phyloP scores from a whole-genome alignment of 352 stramenopile species.

The Phytophthora foliorum region DNA sequence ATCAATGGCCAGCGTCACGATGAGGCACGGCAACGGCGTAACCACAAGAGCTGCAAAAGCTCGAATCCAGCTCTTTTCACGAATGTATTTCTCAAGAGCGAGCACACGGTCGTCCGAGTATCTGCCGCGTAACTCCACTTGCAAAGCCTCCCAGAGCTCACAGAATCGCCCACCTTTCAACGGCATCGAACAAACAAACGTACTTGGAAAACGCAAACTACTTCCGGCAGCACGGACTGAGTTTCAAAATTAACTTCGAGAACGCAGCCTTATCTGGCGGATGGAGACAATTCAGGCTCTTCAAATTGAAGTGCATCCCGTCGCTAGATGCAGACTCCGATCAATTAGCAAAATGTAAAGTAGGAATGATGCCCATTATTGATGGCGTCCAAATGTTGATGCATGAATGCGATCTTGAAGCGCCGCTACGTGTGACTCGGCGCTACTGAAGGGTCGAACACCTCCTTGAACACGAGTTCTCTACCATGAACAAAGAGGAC shows the following conservation, averaged over 20 bases:
- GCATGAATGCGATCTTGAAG: slow-evolving; percentile 20
- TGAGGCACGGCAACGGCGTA: background rate
- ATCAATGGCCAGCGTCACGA: slow-evolving; percentile 1
- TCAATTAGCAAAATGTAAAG: too few relatives aligned
- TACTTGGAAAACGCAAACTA: too few relatives aligned
- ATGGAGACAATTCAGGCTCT: too few relatives aligned
- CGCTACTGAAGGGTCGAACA: background rate
- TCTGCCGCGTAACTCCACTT: slow-evolving; percentile 2
- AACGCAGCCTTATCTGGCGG: too few relatives aligned
- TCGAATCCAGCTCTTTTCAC: background rate
- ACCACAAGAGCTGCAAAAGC: background rate
- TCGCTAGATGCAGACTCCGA: too few relatives aligned
- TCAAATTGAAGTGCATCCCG: too few relatives aligned
- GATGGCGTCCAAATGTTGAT: too few relatives aligned
- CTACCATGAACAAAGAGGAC: slow-evolving; percentile 27
- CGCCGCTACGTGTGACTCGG: slow-evolving; percentile 1
- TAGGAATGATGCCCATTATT: too few relatives aligned
- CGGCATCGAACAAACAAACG: background rate
- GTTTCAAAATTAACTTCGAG: background rate
- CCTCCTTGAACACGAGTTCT: slow-evolving; percentile 10
- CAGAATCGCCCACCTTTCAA: background rate
- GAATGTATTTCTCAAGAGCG: background rate
- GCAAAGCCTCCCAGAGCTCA: slow-evolving; percentile 1
- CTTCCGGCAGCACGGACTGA: too few relatives aligned
- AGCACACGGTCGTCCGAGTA: slow-evolving; percentile 4